Conservation (phyloP, 306 rosid genomes). For the Potentilla sterilis region DNA sequence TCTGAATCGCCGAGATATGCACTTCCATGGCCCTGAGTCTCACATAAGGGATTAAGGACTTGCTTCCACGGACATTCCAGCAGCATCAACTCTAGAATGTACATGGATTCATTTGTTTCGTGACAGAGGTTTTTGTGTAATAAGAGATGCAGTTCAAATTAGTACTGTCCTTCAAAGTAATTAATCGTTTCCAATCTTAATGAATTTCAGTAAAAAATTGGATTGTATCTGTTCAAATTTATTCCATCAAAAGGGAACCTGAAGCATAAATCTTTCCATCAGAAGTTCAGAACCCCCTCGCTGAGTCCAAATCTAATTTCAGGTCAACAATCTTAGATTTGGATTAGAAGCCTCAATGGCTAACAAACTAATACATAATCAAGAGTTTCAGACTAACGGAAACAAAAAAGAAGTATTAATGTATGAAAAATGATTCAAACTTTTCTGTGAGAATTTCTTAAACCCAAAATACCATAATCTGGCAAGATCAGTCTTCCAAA, state of each 20-base stretch:
- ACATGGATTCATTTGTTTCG: neutral
- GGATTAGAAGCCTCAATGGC: neutral
- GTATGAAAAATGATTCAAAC: neutral
- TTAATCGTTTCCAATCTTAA: neutral
- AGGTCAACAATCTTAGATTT: neutral
- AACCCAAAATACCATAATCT: neutral
- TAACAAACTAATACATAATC: neutral
- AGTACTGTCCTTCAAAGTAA: neutral
- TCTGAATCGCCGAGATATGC: slow-evolving; percentile 23
- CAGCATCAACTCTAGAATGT: neutral
- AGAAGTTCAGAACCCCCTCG: neutral
- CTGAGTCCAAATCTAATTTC: neutral
- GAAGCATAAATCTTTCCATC: neutral
- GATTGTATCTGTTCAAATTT: neutral
- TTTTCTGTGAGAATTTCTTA: neutral
- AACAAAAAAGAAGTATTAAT: neutral
- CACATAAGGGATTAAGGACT: neutral
- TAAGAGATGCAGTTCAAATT: neutral
- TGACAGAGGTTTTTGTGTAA: neutral
- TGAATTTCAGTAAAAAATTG: neutral
- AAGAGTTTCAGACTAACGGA: neutral
- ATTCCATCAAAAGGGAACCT: neutral
- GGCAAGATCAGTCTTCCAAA: neutral
- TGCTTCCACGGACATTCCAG: slow-evolving; percentile 2
- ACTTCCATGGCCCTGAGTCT: slow-evolving; percentile 2